These are phyloP conservation scores for Paramyrothecium sp. DNA, from an alignment of 2,329 filamentous ascomycete species.

Conservation along the genomic window DNA sequence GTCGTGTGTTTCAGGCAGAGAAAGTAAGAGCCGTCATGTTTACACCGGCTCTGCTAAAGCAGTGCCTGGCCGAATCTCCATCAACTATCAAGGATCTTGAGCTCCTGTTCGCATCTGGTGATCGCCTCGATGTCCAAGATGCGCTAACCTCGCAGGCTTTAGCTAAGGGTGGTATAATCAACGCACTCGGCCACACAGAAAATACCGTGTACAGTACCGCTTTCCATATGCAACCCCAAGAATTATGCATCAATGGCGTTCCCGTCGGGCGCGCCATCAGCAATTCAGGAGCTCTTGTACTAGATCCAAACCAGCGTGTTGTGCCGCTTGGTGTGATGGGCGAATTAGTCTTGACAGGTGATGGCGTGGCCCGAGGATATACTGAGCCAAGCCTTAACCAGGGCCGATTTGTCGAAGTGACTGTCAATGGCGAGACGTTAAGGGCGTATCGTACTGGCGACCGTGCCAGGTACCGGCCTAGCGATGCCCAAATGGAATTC, in stretches of 20 bases:
- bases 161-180: constrained; percentile 4
- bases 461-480: constrained; percentile 35
- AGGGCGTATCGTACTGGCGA: constrained; percentile 46
- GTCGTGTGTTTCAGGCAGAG: constrained; percentile 6
- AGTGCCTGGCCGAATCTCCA: constrained; percentile 12
- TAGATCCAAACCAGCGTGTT: constrained; percentile 18
- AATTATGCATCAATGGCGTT: constrained; percentile 10
- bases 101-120: constrained; percentile 13
- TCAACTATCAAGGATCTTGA: constrained; percentile 2
- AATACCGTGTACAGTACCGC: constrained; percentile 8
- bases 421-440: constrained; percentile 2
- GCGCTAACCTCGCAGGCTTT: not conserved
- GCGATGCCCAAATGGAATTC: constrained; percentile 38
- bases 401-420: constrained; percentile 13
- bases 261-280: constrained; percentile 15
- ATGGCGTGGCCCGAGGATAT: constrained; percentile 7
- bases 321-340: constrained; percentile 22
- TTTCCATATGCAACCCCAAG: constrained; percentile 1
- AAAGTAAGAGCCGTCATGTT: constrained; percentile 7
- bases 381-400: not conserved
- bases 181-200: constrained; percentile 15
- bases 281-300: constrained; percentile 18
- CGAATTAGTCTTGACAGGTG: constrained; percentile 23
- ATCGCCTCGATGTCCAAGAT: constrained; percentile 12
- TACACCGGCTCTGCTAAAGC: constrained; percentile 17